Base-by-base conservation (phyloP, 768 basidiomycete species). In the Boletus pseudopeckii region DNA sequence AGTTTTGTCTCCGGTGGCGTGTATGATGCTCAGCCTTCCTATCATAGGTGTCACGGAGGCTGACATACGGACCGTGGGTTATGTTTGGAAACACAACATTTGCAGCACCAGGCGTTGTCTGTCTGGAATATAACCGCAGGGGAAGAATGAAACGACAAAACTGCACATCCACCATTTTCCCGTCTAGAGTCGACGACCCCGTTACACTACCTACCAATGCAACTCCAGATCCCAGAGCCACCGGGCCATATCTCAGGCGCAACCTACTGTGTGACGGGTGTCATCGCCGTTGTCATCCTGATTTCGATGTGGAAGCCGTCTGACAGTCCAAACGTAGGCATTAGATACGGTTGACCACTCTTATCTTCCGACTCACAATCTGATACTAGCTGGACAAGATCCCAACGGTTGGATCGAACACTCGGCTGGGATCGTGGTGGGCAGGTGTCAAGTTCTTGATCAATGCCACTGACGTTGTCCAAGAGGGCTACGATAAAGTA, bases 401-500 rank as follows among this genome's bases (percentile, higher is more conserved):
- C 6, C 74, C 74, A 0, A 62, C 72, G 1, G 51, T 71, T 10
- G 71, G 71, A 28, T 60, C 57, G 6, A 64, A 52, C 6, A 55
- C 55, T 1, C 63, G 65, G 37, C 37, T 72, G 1, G 59, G 65
- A 33, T 74, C 72, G 4, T 73, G 67, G 53, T 53, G 61, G 40
- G 59, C 57, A 1, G 62, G 62, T 3, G 42, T 60, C 36, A 57
- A 49, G 10, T 67, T 60, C 33, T 9, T 67, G 5, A 34, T 39
- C 34, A 57, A 66, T 30, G 65, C 55, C 13, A 17, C 39, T 3
- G 55, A 67, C 10, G 40, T 72, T 34, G 11, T 74, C 1, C 66
- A 67, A 40, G 64, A 72, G 48, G 73, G 72, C 18, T 73, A 72
- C 22, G 48, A 60, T 17, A 69, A 71, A 54, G 72, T 72, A n/a